These are phyloP conservation scores for Mycena olivaceomarginata DNA, from an alignment of 768 basidiomycete genomes.

Conservation along the genomic window DNA sequence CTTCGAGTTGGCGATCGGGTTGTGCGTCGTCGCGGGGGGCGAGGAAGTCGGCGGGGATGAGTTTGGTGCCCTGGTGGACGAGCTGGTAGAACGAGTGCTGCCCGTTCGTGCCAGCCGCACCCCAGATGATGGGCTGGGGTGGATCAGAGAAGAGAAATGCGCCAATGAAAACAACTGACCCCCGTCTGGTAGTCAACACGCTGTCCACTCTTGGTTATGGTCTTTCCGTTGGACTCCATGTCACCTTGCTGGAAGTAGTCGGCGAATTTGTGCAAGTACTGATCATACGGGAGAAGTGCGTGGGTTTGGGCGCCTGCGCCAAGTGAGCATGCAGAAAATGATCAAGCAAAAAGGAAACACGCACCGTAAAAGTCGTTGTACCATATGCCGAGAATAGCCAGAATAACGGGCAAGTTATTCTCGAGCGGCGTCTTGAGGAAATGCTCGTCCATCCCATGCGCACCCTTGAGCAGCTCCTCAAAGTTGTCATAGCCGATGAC, in stretches of 20 bases:
- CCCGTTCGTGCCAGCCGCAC: conserved; percentile 97
- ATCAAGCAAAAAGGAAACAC: conserved; percentile 34
- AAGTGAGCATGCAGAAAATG: conserved; percentile 3
- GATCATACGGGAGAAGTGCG: conserved; percentile 97
- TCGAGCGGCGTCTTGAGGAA: conserved; percentile 93
- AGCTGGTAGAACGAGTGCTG: conserved; percentile 99
- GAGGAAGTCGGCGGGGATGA: conserved; percentile 94
- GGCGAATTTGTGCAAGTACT: conserved; percentile 99
- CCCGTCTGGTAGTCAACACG: conserved; percentile 98
- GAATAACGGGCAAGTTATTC: conserved; percentile 92
- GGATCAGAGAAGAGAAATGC: conserved; percentile 13
- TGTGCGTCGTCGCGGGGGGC: conserved; percentile 93
- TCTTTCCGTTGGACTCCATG: conserved; percentile 99
- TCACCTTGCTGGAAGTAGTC: conserved; percentile 99
- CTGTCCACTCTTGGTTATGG: conserved; percentile 93
- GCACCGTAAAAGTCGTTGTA: conserved; percentile 98
- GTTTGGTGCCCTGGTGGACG: conserved; percentile 94
- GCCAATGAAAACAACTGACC: conserved; percentile 66
- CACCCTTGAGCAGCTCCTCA: conserved; percentile 90
- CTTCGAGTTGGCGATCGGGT: conserved; percentile 90
- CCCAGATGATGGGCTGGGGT: conserved; percentile 96
- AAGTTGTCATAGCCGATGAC: conserved; percentile 97
- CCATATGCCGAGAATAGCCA: conserved; percentile 96
- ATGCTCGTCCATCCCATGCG: conserved; percentile 98
- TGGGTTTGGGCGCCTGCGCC: conserved; percentile 91